Conservation (phyloP, 495 filamentous ascomycete genomes). For the Daldinia childiae region DNA sequence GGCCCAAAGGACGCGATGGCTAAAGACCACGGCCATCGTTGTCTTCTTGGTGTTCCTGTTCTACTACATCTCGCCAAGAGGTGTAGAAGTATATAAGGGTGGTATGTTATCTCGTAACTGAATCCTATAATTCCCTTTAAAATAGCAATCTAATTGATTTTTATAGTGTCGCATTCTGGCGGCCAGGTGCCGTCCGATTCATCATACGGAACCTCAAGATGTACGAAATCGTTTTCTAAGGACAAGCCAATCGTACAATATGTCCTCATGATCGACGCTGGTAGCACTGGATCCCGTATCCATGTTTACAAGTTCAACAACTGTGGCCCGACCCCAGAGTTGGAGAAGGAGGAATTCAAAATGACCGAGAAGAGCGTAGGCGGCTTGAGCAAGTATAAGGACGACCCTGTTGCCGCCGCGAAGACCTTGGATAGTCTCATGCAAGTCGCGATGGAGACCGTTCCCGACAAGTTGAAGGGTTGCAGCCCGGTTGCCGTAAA, state of each 20-base stretch:
- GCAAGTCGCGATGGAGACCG: slow-evolving; percentile 80
- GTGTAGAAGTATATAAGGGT: slow-evolving; percentile 57
- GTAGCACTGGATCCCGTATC: slow-evolving; percentile 96
- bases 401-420: slow-evolving; percentile 86
- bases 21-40: slow-evolving; percentile 85
- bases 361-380: slow-evolving; percentile 84
- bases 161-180: slow-evolving; percentile 41
- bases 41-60: slow-evolving; percentile 77
- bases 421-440: slow-evolving; percentile 88
- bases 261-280: slow-evolving; percentile 97
- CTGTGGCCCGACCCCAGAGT: slow-evolving; percentile 92
- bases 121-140: neutral
- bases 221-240: slow-evolving; percentile 80
- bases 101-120: slow-evolving; percentile 42
- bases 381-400: slow-evolving; percentile 85
- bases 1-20: slow-evolving; percentile 76
- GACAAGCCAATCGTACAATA: slow-evolving; percentile 96
- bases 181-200: slow-evolving; percentile 67
- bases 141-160: slow-evolving; percentile 12
- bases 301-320: slow-evolving; percentile 99
- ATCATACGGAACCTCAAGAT: slow-evolving; percentile 71
- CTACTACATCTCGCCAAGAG: slow-evolving; percentile 74
- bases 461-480: slow-evolving; percentile 85
- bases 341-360: slow-evolving; percentile 91
- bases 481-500: slow-evolving; percentile 96